Conservation (phyloP, 306 rosid species). For the Mimosa bimucronata region DNA sequence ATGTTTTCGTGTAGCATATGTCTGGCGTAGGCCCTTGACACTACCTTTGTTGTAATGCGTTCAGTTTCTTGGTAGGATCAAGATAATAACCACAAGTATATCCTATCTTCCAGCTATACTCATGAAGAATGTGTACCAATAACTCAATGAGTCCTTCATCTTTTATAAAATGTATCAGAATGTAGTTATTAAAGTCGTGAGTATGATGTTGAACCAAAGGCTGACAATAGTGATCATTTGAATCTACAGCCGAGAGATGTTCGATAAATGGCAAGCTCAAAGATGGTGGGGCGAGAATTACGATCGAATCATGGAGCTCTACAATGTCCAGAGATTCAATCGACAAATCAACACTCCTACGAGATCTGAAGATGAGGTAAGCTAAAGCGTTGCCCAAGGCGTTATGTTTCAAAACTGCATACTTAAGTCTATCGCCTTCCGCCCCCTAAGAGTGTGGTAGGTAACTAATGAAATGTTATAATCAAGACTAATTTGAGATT, state of each 20-base stretch:
- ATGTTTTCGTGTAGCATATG: too few species aligned
- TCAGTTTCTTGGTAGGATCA: background rate
- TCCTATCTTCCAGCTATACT: background rate
- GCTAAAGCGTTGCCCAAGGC: background rate
- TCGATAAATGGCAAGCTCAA: constrained; percentile 91
- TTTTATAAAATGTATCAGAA: constrained; percentile 8
- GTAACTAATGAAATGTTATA: too few species aligned
- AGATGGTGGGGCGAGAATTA: constrained; percentile 99
- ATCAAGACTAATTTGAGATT: too few species aligned
- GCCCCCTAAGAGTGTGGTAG: too few species aligned
- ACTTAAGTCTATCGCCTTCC: too few species aligned
- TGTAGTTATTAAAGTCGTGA: constrained; percentile 39
- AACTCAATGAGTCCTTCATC: background rate
- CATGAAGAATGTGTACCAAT: constrained; percentile 15
- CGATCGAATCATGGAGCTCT: constrained; percentile 90
- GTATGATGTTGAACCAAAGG: constrained; percentile 36
- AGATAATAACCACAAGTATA: constrained; percentile 6
- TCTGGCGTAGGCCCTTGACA: background rate
- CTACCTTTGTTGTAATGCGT: background rate
- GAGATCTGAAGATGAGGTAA: constrained; percentile 89
- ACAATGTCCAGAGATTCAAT: constrained; percentile 91
- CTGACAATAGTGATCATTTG: constrained; percentile 45
- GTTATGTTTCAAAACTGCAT: background rate
- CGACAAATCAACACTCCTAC: constrained; percentile 83
- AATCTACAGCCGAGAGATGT: constrained; percentile 91